These are phyloP conservation scores for Inga leiocalycina DNA, from an alignment of 306 rosid species.

Conservation along the genomic window DNA sequence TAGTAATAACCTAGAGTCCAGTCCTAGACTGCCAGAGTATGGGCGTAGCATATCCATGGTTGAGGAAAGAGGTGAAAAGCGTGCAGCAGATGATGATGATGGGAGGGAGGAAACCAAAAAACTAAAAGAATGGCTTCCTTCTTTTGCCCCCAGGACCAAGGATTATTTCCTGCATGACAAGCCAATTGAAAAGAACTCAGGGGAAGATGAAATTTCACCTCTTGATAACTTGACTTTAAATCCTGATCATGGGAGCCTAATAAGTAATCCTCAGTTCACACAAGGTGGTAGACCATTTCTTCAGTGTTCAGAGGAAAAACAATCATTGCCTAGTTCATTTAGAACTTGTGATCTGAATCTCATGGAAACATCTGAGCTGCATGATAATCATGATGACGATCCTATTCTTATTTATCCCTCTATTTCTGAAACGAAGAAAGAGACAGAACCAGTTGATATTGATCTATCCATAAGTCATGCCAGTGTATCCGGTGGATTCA, in stretches of 20 bases:
- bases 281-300: constrained; percentile 52
- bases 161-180: constrained; percentile 54
- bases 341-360: constrained; percentile 97
- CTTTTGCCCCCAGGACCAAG: constrained; percentile 50
- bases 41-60: constrained; percentile 48
- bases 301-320: constrained; percentile 67
- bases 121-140: constrained; percentile 65
- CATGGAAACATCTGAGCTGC: constrained; percentile 75
- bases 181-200: constrained; percentile 50
- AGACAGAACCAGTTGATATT: constrained; percentile 51
- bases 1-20: constrained; percentile 48
- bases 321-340: constrained; percentile 68
- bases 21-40: constrained; percentile 40
- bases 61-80: constrained; percentile 72
- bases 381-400: constrained; percentile 66
- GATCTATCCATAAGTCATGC: constrained; percentile 71
- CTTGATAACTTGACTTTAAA: constrained; percentile 42
- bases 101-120: constrained; percentile 58
- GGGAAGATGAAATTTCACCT: constrained; percentile 43
- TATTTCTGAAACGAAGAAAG: constrained; percentile 60
- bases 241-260: constrained; percentile 50
- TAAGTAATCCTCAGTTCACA: constrained; percentile 49
- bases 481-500: constrained; percentile 54
- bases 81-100: constrained; percentile 57
- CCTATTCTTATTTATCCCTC: constrained; percentile 52